Evolutionary conservation across 306 rosid genomes (phyloP), one percentile per base, ranked within the genome.

Genomic region (Pachyrhizus erosus): DNA sequence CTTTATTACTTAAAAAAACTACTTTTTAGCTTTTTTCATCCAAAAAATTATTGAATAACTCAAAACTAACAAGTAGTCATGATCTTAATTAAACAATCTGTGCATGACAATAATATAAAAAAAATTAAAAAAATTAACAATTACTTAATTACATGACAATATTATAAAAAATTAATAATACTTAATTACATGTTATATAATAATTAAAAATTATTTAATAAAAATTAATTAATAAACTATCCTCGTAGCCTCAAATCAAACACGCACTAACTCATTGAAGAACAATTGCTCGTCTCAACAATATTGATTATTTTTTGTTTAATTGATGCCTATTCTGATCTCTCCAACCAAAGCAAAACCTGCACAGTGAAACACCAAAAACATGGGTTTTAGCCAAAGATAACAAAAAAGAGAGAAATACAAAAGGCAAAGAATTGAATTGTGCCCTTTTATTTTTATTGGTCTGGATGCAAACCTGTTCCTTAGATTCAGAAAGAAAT

Each of bases 301-400:
- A 43, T 54, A 9, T 58, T 76, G 66, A 6, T 24, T n/a, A 6
- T 24, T n/a, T 73, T 57, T 62, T 66, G 60, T 75, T 67, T 49
- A 14, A 42, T 14, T 54, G 61, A 54, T 60, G 33, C 74, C 7
- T 14, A 4, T 27, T 49, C 51, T 61, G n/a, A 26, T 71, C 58
- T 40, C 76, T 78, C 57, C 31, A 61, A 29, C 31, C 14, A 78
- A 34, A 62, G 82, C 42, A 77, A 75, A 76, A 77, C 23, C 15
- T 49, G 48, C 75, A 77, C 46, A 27, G 17, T 33, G 46, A 78
- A 83, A 73, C 15, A n/a, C 39, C 57, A 29, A 52, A 57, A 64
- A 64, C 80, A 84, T 51, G 70, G 65, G 64, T 72, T 83, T 62
- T 42, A 26, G 13, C 80, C 75, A 42, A 84, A 73, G 76, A 12